Evolutionary conservation across 1,284 basidiomycete species (phyloP), one percentile per base, ranked within the genome.

Genomic region (Cryptococcus sp.): DNA sequence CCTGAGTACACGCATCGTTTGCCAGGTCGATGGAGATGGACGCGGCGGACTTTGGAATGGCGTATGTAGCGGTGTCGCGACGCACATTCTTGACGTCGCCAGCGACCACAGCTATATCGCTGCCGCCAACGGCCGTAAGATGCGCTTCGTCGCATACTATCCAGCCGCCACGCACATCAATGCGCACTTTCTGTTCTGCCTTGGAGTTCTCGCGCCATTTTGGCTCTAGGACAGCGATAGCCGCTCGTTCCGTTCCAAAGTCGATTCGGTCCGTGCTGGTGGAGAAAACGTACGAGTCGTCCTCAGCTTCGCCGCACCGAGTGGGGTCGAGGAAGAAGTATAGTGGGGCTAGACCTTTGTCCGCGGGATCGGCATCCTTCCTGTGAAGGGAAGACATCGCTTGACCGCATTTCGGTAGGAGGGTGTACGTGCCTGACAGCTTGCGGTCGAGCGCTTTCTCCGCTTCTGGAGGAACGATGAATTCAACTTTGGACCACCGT

Each of bases 301-400:
- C 81, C 19, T 84, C 81, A 0, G 86, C 80, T 54, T 88, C 86
- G 13, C 89, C 88, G 42, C 87, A 90, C 0, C 91, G 84, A 44
- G 88, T 86, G 8, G 93, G 90, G 71, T 95, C 91, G 46, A 93
- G 82, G 72, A 94, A 84, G 80, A 96, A 81, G 81, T 88, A 95
- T 10, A 95, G 70, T 0, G 86, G 84, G 0, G 89, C 85, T 23
- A 86, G 77, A 5, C 75, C 71, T 0, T 56, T 67, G 20, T 87
- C 85, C 13, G 80, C 80, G 0, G 75, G 63, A 4, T 78, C 76
- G 20, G 76, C 51, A 38, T 81, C 74, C 61, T 85, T 87, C 75
- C 85, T 86, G 77, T 96, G 92, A 41, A 97, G 81, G n/a, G 90
- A 89, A 25, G 84, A 84, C 72, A 90, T 91, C 1, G 94, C 91